Percentiles rank a stretch among this genome's conserved stretches.
phyloP scores from a whole-genome alignment of 352 stramenopile species.

The Pythium phragmitis region DNA sequence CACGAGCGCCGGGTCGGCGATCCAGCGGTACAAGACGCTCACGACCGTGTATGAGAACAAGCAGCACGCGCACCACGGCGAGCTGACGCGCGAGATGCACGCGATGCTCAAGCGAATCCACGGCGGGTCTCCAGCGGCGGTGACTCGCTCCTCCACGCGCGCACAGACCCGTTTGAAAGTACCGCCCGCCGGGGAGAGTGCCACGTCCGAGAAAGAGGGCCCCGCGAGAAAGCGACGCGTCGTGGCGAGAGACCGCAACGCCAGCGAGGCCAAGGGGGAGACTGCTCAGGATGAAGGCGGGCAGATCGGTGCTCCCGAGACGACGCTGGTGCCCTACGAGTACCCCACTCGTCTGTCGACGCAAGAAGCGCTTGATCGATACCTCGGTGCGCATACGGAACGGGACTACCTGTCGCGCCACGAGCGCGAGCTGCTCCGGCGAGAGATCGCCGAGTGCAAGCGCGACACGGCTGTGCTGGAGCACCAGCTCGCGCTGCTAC shows the following conservation, averaged over 20 bases:
- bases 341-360: not conserved
- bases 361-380: not conserved
- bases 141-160: not conserved
- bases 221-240: not conserved
- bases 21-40: not conserved
- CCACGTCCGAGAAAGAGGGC: too few species aligned
- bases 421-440: conserved; percentile 1
- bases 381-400: conserved; percentile 2
- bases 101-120: not conserved
- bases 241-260: not conserved
- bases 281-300: not conserved
- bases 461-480: not conserved
- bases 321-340: not conserved
- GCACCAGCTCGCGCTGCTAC: conserved; percentile 2
- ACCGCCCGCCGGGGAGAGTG: too few species aligned
- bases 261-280: not conserved
- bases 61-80: conserved; percentile 2
- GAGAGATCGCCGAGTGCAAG: conserved; percentile 3
- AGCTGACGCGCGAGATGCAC: conserved; percentile 5
- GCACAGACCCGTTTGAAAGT: not conserved
- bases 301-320: not conserved
- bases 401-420: not conserved
- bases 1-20: not conserved
- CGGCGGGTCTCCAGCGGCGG: not conserved
- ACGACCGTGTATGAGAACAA: not conserved